phyloP scores from a whole-genome alignment of 495 filamentous ascomycete genomes.

The Aspergillus campestris region DNA sequence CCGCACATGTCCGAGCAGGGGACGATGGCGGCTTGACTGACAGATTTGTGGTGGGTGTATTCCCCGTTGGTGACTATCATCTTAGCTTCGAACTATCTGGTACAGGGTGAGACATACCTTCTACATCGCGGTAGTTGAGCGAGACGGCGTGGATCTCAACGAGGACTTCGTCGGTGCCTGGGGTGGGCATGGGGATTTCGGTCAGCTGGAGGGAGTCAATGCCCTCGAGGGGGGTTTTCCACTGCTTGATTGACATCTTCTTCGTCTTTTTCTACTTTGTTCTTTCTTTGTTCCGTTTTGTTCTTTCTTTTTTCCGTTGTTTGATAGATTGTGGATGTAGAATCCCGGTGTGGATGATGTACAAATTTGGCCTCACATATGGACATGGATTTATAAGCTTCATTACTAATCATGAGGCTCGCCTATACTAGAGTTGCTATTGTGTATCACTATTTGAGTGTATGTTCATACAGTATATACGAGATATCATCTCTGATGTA shows the following conservation, averaged over 20 bases:
- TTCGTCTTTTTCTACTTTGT: too few relatives aligned
- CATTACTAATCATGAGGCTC: too few relatives aligned
- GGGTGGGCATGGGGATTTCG: constrained; percentile 32
- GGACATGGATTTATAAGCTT: too few relatives aligned
- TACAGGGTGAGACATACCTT: constrained; percentile 29
- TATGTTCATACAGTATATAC: too few relatives aligned
- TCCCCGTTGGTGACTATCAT: constrained; percentile 43
- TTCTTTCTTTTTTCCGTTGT: too few relatives aligned
- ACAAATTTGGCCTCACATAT: too few relatives aligned
- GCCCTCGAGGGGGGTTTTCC: constrained; percentile 41
- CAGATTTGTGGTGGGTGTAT: constrained; percentile 46
- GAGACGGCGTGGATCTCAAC: constrained; percentile 47
- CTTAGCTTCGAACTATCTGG: neutral
- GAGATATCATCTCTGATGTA: too few relatives aligned
- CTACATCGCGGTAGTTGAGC: constrained; percentile 53
- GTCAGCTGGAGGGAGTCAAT: constrained; percentile 37
- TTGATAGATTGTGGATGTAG: too few relatives aligned
- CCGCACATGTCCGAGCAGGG: constrained; percentile 71
- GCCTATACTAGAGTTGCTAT: too few relatives aligned
- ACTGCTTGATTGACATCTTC: constrained; percentile 28
- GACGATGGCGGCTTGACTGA: constrained; percentile 44
- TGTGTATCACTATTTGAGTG: too few relatives aligned
- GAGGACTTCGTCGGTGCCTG: constrained; percentile 43
- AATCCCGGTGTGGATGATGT: too few relatives aligned
- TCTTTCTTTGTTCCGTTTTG: too few relatives aligned